Percentiles rank a stretch among this genome's conserved stretches.
Evolutionary conservation across 2,329 filamentous ascomycete genomes (phyloP).

Genomic region (Akanthomyces uredinophilus): DNA sequence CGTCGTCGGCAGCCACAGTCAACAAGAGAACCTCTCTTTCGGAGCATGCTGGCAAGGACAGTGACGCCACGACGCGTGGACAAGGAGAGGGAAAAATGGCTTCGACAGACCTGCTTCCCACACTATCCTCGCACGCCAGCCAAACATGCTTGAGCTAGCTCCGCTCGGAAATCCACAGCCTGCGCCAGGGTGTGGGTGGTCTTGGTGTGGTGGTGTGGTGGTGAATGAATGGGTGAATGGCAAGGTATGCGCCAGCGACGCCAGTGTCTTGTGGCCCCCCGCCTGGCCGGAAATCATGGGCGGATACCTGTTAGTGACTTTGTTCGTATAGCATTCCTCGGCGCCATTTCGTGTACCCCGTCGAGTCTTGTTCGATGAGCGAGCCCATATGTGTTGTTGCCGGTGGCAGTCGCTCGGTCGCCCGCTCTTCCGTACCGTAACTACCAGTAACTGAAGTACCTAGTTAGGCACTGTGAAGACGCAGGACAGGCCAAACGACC

Average conservation of each 20-base stretch:
- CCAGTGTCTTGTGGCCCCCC: neutral
- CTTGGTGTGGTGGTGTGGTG: too few species aligned
- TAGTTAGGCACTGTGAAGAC: neutral
- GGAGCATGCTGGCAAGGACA: neutral
- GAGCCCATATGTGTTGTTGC: neutral
- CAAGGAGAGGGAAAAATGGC: conserved; percentile 1
- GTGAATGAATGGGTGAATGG: too few species aligned
- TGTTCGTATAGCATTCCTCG: neutral
- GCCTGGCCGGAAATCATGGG: neutral
- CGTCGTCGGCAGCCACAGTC: neutral
- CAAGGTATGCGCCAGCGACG: too few species aligned
- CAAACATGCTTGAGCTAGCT: neutral
- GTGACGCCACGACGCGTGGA: conserved; percentile 4
- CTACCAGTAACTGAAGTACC: too few species aligned
- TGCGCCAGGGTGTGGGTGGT: neutral
- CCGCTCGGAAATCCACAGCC: neutral
- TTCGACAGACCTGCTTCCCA: neutral
- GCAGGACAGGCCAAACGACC: neutral
- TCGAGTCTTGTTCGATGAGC: neutral
- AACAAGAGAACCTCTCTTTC: neutral
- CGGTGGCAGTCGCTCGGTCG: neutral
- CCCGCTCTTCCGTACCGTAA: neutral
- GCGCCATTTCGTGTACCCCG: neutral
- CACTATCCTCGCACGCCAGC: neutral
- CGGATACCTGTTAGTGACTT: neutral